These are phyloP conservation scores for Viola pubescens DNA, from an alignment of 441 rosid genomes.

Conservation along the genomic window DNA sequence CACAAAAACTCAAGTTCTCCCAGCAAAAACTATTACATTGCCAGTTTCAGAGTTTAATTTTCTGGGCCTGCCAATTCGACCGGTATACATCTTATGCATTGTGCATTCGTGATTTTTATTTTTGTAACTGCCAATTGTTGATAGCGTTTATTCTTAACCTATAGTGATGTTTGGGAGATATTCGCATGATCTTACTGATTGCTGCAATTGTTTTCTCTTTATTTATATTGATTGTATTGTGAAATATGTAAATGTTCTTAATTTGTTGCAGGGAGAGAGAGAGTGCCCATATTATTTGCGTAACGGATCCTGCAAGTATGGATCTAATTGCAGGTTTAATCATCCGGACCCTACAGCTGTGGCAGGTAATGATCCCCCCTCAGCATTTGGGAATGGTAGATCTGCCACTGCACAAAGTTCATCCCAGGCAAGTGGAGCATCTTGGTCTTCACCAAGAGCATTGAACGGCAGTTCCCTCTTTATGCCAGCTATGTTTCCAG, in stretches of 20 bases:
- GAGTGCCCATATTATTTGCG: conserved; percentile 95
- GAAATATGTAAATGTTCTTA: conserved; percentile 9
- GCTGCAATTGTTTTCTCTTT: conserved; percentile 4
- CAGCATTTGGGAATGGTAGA: conserved; percentile 47
- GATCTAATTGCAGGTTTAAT: conserved; percentile 68
- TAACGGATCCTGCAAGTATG: conserved; percentile 88
- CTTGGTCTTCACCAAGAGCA: conserved; percentile 69
- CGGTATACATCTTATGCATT: conserved; percentile 25
- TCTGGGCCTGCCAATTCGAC: conserved; percentile 84
- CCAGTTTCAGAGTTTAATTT: conserved; percentile 56
- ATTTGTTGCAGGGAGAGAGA: conserved; percentile 53
- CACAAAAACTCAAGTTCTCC: conserved; percentile 25
- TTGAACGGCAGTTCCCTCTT: conserved; percentile 42
- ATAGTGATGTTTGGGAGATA: background rate
- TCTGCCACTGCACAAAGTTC: conserved; percentile 39
- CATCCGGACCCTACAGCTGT: conserved; percentile 82
- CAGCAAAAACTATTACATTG: conserved; percentile 1
- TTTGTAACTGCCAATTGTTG: background rate
- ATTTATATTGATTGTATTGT: background rate
- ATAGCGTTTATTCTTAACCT: background rate
- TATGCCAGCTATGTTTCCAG: conserved; percentile 53
- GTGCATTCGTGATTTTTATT: background rate
- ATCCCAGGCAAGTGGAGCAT: conserved; percentile 37
- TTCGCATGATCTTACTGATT: background rate
- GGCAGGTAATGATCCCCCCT: conserved; percentile 42